A percentile compares a stretch with the other conserved stretches of the same genome.
Evolutionary conservation across 164 flowering plant species (phyloP).

Genomic region (Annona squamosa): DNA sequence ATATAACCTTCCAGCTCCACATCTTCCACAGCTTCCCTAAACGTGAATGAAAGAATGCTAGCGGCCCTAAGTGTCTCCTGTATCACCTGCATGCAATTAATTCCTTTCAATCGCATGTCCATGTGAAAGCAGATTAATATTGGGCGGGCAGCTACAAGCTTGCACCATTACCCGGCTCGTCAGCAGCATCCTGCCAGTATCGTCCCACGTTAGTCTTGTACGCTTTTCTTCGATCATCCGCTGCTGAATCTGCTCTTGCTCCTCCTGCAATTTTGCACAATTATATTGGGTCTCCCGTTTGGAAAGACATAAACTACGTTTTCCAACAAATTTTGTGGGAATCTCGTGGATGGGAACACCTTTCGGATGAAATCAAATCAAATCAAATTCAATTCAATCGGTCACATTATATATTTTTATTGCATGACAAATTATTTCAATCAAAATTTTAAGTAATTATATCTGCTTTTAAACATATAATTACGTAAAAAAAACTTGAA

Average conservation of each 20-base stretch:
- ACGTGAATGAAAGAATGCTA: slow-evolving; percentile 74
- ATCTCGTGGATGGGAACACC: too few relatives aligned
- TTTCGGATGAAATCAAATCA: not conserved
- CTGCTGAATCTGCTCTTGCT: slow-evolving; percentile 54
- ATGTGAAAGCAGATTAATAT: not conserved
- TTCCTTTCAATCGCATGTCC: not conserved
- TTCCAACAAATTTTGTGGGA: not conserved
- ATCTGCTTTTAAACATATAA: too few relatives aligned
- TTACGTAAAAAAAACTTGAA: too few relatives aligned
- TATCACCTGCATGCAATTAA: slow-evolving; percentile 38
- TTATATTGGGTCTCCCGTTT: too few relatives aligned
- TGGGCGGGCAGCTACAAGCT: not conserved
- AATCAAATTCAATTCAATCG: not conserved
- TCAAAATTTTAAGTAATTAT: not conserved
- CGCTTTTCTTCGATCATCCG: slow-evolving; percentile 35
- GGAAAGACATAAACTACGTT: not conserved
- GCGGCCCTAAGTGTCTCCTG: slow-evolving; percentile 77
- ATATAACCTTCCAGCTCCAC: slow-evolving; percentile 74
- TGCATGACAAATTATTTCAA: not conserved
- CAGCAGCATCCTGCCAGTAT: slow-evolving; percentile 61
- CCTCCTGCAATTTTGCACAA: slow-evolving; percentile 36
- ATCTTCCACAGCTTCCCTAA: slow-evolving; percentile 82
- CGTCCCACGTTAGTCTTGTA: slow-evolving; percentile 55
- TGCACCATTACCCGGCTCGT: slow-evolving; percentile 47
- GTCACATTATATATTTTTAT: too few relatives aligned